phyloP scores from a whole-genome alignment of 1,284 basidiomycete species.

The Anthracocystis panici-leucophaei region DNA sequence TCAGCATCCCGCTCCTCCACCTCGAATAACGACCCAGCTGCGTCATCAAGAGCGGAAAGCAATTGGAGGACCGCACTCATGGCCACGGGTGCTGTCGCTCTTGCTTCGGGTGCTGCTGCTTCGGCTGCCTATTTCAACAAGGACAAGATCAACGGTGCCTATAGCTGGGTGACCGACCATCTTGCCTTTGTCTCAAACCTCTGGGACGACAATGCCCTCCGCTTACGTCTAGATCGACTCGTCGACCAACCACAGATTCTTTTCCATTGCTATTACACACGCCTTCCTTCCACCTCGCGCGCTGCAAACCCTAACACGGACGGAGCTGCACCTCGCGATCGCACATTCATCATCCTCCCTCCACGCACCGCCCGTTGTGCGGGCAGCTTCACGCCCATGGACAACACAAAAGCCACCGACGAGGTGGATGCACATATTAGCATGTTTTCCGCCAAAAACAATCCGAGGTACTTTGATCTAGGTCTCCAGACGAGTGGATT shows the following conservation, averaged over 20 bases:
- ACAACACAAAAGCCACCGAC: slow-evolving; percentile 73
- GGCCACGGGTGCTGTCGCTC: slow-evolving; percentile 75
- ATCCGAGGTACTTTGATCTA: slow-evolving; percentile 89
- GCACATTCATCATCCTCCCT: slow-evolving; percentile 66
- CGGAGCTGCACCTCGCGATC: slow-evolving; percentile 23
- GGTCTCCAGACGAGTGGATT: slow-evolving; percentile 71
- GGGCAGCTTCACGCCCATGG: slow-evolving; percentile 48
- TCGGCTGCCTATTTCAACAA: slow-evolving; percentile 75
- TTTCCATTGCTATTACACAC: slow-evolving; percentile 70
- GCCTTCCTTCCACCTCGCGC: slow-evolving; percentile 37
- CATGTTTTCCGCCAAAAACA: slow-evolving; percentile 86
- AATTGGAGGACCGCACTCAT: slow-evolving; percentile 65
- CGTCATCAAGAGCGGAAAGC: slow-evolving; percentile 18
- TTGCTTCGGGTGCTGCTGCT: slow-evolving; percentile 82
- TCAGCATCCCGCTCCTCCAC: slow-evolving; percentile 32
- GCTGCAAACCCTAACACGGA: slow-evolving; percentile 24
- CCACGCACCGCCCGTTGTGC: slow-evolving; percentile 29
- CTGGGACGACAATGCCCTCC: slow-evolving; percentile 82
- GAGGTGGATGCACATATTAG: slow-evolving; percentile 88
- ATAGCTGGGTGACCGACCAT: slow-evolving; percentile 82
- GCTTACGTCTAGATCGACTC: slow-evolving; percentile 71
- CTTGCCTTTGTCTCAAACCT: slow-evolving; percentile 88
- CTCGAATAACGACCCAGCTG: slow-evolving; percentile 10
- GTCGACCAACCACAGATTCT: slow-evolving; percentile 69
- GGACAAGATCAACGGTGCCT: slow-evolving; percentile 72